Evolutionary conservation across 352 stramenopile species (phyloP), one percentile per base, ranked within the genome.

Genomic region (Plasmopara muralis): DNA sequence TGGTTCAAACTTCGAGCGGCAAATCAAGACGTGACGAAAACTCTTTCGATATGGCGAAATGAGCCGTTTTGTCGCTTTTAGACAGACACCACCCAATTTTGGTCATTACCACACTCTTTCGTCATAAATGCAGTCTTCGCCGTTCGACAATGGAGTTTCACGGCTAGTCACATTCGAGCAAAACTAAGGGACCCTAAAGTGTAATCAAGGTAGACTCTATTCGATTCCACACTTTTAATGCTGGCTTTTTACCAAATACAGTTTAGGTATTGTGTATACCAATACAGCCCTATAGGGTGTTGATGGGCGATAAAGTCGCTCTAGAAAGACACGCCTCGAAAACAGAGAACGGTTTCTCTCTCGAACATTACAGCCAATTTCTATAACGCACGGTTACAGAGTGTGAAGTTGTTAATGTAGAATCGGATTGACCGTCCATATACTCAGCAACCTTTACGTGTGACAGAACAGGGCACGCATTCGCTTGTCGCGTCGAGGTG

Each of bases 1-100:
- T 50, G 39, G 43, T 33, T 60, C 57, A 60, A 56, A 30, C 31
- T 43, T 55, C 40, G 55, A 9, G 12, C 31, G 42, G 31, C 43
- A 58, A 63, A 63, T 66, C 62, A 44, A 62, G 53, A 66, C 58
- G 58, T 55, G 58, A 31, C 53, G 43, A 66, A 49, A 60, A 45
- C 54, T 53, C 44, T 60, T 55, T 62, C 33, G n/a, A 40, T 38
- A 30, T 50, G 42, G 41, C 43, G 55, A 57, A 62, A 57, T 45
- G 50, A 10, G 41, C 48, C 48, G 47, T 51, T 51, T 29, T n/a
- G 52, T 43, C 57, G 58, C 45, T 55, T 48, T 64, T 67, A 48
- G 63, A 64, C 60, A 15, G 53, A 53, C 31, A 28, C 31, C 25
- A 14, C 37, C 20, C 20, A 3, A 25, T 5, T 5, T 6, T 35